Evolutionary conservation across 176 grass and related monocot genomes (phyloP).

Genomic region (Urochloa ruziziensis): DNA sequence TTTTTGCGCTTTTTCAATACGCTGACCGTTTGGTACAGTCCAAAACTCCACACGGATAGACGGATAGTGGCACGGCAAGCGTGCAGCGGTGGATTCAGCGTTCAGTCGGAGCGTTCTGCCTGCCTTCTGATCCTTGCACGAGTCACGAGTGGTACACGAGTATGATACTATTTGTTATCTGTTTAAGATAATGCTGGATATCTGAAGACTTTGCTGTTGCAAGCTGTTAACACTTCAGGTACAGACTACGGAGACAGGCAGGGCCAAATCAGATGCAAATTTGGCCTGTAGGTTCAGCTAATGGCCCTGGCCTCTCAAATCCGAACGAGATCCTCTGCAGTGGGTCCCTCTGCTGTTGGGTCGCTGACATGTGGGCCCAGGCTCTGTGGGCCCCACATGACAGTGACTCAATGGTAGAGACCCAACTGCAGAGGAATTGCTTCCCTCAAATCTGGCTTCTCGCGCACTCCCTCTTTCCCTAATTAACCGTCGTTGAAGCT

Average conservation of each 20-base stretch:
- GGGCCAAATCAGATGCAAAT: neutral
- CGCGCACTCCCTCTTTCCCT: too few species aligned
- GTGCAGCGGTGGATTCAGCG: neutral
- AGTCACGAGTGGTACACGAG: neutral
- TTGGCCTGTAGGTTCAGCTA: neutral
- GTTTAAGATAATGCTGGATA: neutral
- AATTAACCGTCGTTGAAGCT: too few species aligned
- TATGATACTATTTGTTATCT: neutral
- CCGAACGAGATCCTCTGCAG: too few species aligned
- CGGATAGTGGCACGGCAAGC: too few species aligned
- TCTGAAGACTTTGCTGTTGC: constrained; percentile 19
- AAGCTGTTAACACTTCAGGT: constrained; percentile 21
- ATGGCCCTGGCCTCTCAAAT: neutral
- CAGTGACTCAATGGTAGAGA: too few species aligned
- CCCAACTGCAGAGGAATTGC: too few species aligned
- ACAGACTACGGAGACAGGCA: neutral
- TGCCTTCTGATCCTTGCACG: neutral
- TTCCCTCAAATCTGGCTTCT: too few species aligned
- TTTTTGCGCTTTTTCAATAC: neutral
- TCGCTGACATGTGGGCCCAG: too few species aligned
- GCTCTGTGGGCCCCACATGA: too few species aligned
- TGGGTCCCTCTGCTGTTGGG: too few species aligned
- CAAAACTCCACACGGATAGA: too few species aligned
- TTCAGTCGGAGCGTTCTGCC: neutral
- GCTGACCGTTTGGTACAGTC: neutral